Base-by-base conservation (phyloP, 345 rosid species). In the Populus tremula region DNA sequence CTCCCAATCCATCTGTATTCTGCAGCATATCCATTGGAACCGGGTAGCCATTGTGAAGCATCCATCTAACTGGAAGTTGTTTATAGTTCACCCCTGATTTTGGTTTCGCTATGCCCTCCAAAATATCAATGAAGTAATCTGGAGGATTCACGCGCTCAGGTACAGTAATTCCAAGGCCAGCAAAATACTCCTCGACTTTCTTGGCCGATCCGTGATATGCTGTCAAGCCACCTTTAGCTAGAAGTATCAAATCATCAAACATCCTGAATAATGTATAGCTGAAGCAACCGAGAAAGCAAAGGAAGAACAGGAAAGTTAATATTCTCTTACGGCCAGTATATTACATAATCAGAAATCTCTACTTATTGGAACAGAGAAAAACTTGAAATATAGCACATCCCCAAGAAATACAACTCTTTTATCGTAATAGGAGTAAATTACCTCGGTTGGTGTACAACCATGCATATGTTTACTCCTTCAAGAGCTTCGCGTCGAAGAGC, bases 381-480 rank as follows among this genome's bases (percentile, higher is more conserved):
- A 11, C 11, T 2, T 10, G 14, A 43, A 43, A 43, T 43, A 43
- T 43, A 10, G 47, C 47, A 43, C 47, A 11, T 43, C 47, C 13
- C 47, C 47, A 43, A 11, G 47, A 11, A 43, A 43, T 13, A 21
- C 69, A 35, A 66, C 8, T 45, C 31, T 50, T 31, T 9, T 31
- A 36, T 23, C 59, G 20, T 54, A 13, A 10, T 53, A 43, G 20
- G 64, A 56, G 43, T 27, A 70, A n/a, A 12, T 77, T 70, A 90
- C 99, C 99, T 96, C 54, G 97, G 98, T 71, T 94, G 99, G 82
- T 96, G 98, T 38, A 96, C 94, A 20, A 96, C 98, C 97, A 91
- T 90, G 87, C 93, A 90, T 76, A 96, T 86, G 82, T 96, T 96
- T 13, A 94, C 99, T 82, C 97, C 98, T 86, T 96, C 99, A 76